A percentile compares a stretch with the other conserved stretches of the same genome.
These are phyloP conservation scores for Mallotus japonicus DNA, from an alignment of 441 rosid genomes.

Conservation along the genomic window DNA sequence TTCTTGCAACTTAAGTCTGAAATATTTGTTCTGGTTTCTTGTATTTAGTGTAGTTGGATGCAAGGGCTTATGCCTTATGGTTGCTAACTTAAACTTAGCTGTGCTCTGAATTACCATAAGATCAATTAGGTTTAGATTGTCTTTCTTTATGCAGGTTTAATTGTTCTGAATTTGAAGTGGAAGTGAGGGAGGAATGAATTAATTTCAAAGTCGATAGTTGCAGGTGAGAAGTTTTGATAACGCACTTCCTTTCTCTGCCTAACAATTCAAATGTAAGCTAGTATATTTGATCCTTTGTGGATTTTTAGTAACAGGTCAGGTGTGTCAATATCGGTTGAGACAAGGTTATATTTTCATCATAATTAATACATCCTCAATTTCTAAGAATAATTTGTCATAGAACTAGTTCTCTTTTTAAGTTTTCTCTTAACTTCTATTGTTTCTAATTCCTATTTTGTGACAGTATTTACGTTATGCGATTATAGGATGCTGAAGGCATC, in stretches of 20 bases:
- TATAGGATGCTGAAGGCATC: constrained; percentile 28
- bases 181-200: constrained; percentile 27
- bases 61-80: constrained; percentile 20
- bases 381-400: not conserved
- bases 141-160: constrained; percentile 53
- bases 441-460: not conserved
- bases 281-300: too few relatives aligned
- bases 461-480: constrained; percentile 18
- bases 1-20: not conserved
- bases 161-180: constrained; percentile 28
- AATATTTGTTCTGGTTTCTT: not conserved
- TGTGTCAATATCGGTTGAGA: not conserved
- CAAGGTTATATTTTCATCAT: not conserved
- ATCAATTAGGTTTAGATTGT: constrained; percentile 50
- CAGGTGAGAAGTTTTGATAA: constrained; percentile 42
- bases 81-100: constrained; percentile 25
- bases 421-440: not conserved
- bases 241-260: constrained; percentile 14
- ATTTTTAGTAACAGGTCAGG: not conserved
- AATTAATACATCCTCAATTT: not conserved
- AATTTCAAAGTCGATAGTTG: constrained; percentile 32
- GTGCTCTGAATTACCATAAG: constrained; percentile 32
- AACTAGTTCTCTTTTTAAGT: not conserved
- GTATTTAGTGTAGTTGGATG: constrained; percentile 16
- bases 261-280: not conserved